Evolutionary conservation across 192 early-diverging fungal genomes (phyloP).

Genomic region (Linnemannia hyalina): DNA sequence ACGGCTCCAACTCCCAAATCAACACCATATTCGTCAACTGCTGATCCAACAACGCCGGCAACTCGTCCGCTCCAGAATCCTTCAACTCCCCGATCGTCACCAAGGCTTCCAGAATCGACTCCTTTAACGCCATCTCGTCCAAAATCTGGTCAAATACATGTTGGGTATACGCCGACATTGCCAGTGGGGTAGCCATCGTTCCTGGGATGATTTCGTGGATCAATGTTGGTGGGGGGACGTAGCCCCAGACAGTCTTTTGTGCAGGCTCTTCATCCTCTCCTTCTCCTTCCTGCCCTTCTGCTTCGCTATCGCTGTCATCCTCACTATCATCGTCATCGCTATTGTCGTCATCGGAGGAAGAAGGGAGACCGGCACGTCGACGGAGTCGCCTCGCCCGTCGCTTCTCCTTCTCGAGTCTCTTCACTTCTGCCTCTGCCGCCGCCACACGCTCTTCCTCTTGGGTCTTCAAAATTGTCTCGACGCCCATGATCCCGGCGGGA

Average conservation of each 20-base stretch:
- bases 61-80: constrained; percentile 46
- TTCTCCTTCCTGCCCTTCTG: not conserved
- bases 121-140: constrained; percentile 46
- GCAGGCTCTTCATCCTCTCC: not conserved
- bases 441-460: constrained; percentile 18
- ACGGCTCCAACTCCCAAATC: constrained; percentile 53
- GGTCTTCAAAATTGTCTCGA: constrained; percentile 18
- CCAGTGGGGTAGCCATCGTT: constrained; percentile 29
- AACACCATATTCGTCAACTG: constrained; percentile 43
- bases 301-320: constrained; percentile 12
- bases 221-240: constrained; percentile 24
- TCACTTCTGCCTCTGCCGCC: not conserved
- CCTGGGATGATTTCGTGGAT: constrained; percentile 26
- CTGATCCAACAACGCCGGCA: constrained; percentile 41
- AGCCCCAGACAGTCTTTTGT: constrained; percentile 12
- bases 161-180: constrained; percentile 23
- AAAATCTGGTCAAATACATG: constrained; percentile 33
- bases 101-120: constrained; percentile 41
- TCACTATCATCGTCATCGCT: not conserved
- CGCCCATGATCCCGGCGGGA: constrained; percentile 27
- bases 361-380: not conserved
- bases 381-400: not conserved
- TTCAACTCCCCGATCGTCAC: constrained; percentile 30
- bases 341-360: not conserved
- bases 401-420: constrained; percentile 10